Evolutionary conservation across 306 rosid genomes (phyloP).

Genomic region (Biancaea sappan): DNA sequence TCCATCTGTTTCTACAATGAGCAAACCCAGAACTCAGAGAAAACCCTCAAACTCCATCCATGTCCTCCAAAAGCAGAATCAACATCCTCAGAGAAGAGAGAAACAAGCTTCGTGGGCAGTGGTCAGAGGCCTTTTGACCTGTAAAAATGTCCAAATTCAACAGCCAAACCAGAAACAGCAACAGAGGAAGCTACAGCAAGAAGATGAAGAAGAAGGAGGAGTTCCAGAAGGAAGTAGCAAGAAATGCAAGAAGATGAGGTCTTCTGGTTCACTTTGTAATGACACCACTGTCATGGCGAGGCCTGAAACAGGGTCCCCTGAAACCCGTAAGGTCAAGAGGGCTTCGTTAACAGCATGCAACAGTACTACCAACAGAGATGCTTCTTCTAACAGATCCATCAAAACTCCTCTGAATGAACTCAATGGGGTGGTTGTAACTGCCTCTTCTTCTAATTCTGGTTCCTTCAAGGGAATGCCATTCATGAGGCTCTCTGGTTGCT

Average conservation of each 20-base stretch:
- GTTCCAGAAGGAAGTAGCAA: conserved; percentile 57
- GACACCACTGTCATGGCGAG: conserved; percentile 82
- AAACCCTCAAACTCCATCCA: conserved; percentile 55
- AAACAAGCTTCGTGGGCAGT: conserved; percentile 82
- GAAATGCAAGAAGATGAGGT: conserved; percentile 88
- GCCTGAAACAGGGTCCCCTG: conserved; percentile 67
- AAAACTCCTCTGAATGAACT: conserved; percentile 65
- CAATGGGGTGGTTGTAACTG: conserved; percentile 52
- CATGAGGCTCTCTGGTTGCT: conserved; percentile 89
- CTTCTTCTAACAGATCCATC: conserved; percentile 68
- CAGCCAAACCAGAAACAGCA: conserved; percentile 45
- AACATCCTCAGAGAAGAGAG: conserved; percentile 55
- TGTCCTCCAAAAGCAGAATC: conserved; percentile 51
- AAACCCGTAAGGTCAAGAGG: conserved; percentile 64
- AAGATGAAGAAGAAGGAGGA: conserved; percentile 37
- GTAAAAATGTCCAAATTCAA: conserved; percentile 63
- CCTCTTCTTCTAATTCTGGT: conserved; percentile 65
- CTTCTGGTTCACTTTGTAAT: conserved; percentile 83
- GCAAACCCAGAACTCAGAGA: conserved; percentile 57
- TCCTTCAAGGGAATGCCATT: conserved; percentile 87
- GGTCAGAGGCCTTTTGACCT: conserved; percentile 70
- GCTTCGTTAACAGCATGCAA: conserved; percentile 41
- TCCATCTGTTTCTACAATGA: conserved; percentile 53
- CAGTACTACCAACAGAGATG: conserved; percentile 31
- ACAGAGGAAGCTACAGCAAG: conserved; percentile 49